These are phyloP conservation scores for Linum usitatissimum DNA, from an alignment of 345 rosid genomes.

Conservation along the genomic window DNA sequence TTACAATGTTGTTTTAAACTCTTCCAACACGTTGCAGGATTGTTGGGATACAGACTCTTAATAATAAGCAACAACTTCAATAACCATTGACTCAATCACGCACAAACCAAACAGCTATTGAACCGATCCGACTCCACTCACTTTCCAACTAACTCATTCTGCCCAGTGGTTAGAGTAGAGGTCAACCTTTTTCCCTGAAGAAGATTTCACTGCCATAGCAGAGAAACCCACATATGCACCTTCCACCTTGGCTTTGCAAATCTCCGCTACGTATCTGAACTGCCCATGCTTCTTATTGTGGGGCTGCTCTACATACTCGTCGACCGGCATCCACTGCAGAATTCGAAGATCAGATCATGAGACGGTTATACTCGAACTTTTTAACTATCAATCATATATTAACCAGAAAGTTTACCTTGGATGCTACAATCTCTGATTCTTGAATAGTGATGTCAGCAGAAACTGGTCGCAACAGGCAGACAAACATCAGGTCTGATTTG, in stretches of 20 bases:
- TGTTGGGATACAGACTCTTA: too few species aligned
- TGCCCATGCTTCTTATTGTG: slow-evolving; percentile 33
- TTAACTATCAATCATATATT: too few species aligned
- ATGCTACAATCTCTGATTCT: slow-evolving; percentile 44
- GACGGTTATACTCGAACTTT: too few species aligned
- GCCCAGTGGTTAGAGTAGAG: neutral
- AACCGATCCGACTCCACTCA: too few species aligned
- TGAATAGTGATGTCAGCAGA: slow-evolving; percentile 38
- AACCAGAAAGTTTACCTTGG: slow-evolving; percentile 30
- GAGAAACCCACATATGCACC: slow-evolving; percentile 30
- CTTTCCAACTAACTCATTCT: too few species aligned
- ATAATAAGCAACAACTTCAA: too few species aligned
- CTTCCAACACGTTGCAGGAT: too few species aligned
- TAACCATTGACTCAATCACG: too few species aligned
- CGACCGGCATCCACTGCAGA: slow-evolving; percentile 38
- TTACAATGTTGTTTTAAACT: too few species aligned
- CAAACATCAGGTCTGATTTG: slow-evolving; percentile 50
- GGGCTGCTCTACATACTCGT: slow-evolving; percentile 29
- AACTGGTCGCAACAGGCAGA: slow-evolving; percentile 41
- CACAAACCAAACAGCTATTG: too few species aligned
- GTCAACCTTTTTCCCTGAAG: neutral
- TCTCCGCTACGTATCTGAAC: slow-evolving; percentile 28
- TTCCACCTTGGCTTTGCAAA: slow-evolving; percentile 26
- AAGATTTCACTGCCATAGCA: slow-evolving; percentile 4
- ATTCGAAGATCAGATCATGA: too few species aligned